Evolutionary conservation across 768 basidiomycete genomes (phyloP), one percentile per base, ranked within the genome.

Genomic region (Fomitopsis pulvina): DNA sequence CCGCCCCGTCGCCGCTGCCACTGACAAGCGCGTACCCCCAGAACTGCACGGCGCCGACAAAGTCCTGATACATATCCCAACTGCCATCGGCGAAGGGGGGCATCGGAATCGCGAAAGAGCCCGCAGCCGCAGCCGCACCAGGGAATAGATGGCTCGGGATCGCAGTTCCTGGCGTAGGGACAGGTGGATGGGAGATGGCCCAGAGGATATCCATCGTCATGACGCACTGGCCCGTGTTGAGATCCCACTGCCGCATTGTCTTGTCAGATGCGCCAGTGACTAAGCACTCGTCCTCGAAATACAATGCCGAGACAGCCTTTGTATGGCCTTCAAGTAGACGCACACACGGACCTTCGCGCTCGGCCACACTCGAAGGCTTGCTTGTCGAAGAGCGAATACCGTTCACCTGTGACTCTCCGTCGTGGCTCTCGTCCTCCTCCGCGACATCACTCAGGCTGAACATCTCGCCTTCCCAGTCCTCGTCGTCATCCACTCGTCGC

Each of bases 171-270:
- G 76, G 62, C 14, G 66, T 65, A 10, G 73, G 60, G 22, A 70
- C 63, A 32, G 84, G 76, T 2, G 92, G 83, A 67, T 98, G 95
- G 9, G 92, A 92, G 57, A 98, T 95, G 2, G 95, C 96, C 96
- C 96, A 99, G 22, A 99, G 81, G 55, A 99, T 96, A 67, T 99
- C 96, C 96, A 99, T 99, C 21, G 95, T 95, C 74, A 96, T 85
- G 41, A 98, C 86, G 67, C 96, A 99, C 73, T 98, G 96, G 6
- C 95, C 96, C 0, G 96, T 98, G 18, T 79, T 81, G 47, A 98
- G 79, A 63, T 98, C 96, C 96, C 96, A 99, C 64, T 98, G 95
- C 2, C 96, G 89, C 48, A 99, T 77, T 0, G 96, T 99, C 69
- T 97, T 97, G 71, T 99, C 96, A 3, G 91, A 92, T 4, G 96